phyloP scores from a whole-genome alignment of 225 moss, liverwort and hornwort species.

The Rhytidiadelphus loreus region DNA sequence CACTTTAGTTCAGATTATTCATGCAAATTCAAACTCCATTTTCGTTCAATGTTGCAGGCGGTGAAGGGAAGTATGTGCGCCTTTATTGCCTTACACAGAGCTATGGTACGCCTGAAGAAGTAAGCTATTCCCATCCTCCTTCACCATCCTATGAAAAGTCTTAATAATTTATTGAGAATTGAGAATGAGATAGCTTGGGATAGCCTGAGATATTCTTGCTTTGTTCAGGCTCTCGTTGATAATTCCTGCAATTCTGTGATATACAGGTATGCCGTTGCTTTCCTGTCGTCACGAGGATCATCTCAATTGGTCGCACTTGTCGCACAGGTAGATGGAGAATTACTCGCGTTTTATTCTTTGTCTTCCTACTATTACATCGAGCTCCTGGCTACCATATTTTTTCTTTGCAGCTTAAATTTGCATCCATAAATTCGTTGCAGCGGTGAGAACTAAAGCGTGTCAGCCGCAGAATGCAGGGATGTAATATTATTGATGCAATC shows the following conservation, averaged over 20 bases:
- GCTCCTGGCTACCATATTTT: background rate
- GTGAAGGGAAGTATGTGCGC: conserved; percentile 83
- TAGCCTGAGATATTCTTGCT: background rate
- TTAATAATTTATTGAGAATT: background rate
- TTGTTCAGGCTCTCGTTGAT: background rate
- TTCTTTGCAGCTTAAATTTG: background rate
- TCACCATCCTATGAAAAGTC: background rate
- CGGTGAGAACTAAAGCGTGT: background rate
- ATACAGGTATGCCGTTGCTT: conserved; percentile 77
- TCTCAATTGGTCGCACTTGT: conserved; percentile 86
- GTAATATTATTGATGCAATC: background rate
- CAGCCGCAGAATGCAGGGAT: background rate
- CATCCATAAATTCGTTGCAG: background rate
- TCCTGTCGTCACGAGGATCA: conserved; percentile 60
- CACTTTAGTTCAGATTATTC: background rate
- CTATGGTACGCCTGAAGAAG: conserved; percentile 75
- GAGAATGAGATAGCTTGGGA: background rate
- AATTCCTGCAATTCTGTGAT: background rate
- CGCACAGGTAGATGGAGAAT: conserved; percentile 53
- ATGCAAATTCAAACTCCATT: background rate
- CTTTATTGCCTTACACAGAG: conserved; percentile 78
- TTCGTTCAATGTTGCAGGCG: conserved; percentile 30
- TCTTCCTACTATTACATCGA: background rate
- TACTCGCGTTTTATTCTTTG: background rate
- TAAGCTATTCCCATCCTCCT: conserved; percentile 5